These are phyloP conservation scores for Sporothrix mexicana DNA, from an alignment of 2,329 filamentous ascomycete species.

Conservation along the genomic window DNA sequence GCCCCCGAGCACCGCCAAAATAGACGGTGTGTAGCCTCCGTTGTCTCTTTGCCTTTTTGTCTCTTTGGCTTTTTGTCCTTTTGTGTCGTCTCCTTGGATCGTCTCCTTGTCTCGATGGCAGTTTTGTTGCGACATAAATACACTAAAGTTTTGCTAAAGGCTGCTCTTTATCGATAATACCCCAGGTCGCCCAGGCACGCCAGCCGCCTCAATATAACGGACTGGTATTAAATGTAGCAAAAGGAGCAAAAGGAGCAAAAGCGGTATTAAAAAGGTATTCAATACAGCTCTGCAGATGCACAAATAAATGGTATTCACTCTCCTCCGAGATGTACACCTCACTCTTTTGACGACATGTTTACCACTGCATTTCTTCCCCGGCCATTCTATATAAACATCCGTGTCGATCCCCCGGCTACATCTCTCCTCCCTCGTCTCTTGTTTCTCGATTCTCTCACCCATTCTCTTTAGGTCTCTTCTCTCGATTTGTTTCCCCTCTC, in stretches of 20 bases:
- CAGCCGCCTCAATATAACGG: conserved; percentile 6
- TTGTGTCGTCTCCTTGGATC: neutral
- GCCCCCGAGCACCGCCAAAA: conserved; percentile 1
- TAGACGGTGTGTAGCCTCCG: neutral
- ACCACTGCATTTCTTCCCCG: neutral
- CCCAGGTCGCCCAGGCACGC: conserved; percentile 17
- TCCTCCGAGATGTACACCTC: neutral
- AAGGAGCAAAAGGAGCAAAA: too few relatives aligned
- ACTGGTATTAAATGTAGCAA: too few relatives aligned
- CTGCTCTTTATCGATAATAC: conserved; percentile 24
- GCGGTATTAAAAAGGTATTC: too few relatives aligned
- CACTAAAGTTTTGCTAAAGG: too few relatives aligned
- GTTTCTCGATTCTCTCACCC: neutral
- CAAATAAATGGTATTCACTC: neutral
- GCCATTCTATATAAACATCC: neutral
- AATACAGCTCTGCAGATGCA: neutral
- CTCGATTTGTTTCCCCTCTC: neutral
- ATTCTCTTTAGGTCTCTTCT: neutral
- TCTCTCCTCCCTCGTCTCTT: neutral
- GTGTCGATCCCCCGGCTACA: conserved; percentile 10
- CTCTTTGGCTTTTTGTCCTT: neutral
- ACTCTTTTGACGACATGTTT: too few relatives aligned
- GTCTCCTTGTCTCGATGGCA: too few relatives aligned
- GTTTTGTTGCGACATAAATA: too few relatives aligned
- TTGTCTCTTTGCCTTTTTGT: neutral